phyloP scores from a whole-genome alignment of 768 basidiomycete genomes.

The Mycena haematopus region DNA sequence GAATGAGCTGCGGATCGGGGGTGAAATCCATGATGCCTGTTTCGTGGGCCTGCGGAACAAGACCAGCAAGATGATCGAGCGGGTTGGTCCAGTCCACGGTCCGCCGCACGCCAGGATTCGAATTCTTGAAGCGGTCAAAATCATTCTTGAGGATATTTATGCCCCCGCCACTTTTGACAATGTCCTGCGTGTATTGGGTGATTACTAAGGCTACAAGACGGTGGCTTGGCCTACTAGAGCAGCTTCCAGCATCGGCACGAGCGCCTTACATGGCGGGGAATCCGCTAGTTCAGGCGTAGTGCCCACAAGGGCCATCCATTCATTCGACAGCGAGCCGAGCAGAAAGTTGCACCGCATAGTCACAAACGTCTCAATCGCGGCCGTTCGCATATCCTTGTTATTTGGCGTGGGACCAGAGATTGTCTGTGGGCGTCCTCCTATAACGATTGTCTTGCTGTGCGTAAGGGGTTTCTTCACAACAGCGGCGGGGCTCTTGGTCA shows the following conservation, averaged over 20 bases:
- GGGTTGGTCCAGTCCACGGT: constrained; percentile 13
- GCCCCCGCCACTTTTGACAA: constrained; percentile 22
- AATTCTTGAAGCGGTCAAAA: constrained; percentile 9
- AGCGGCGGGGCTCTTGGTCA: neutral
- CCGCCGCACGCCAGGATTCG: neutral
- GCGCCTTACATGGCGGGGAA: constrained; percentile 9
- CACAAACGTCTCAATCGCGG: constrained; percentile 28
- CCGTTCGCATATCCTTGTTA: constrained; percentile 24
- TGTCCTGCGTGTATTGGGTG: constrained; percentile 14
- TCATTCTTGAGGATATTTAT: constrained; percentile 6
- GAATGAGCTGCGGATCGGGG: constrained; percentile 17
- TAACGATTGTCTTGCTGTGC: constrained; percentile 7
- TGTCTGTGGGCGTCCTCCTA: constrained; percentile 8
- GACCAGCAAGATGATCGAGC: constrained; percentile 1
- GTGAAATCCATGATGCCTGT: neutral
- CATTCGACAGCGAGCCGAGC: constrained; percentile 29
- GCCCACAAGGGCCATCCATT: constrained; percentile 28
- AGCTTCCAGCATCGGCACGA: constrained; percentile 29
- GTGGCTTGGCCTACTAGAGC: constrained; percentile 25
- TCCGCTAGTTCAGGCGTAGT: constrained; percentile 23
- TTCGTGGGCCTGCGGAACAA: constrained; percentile 7
- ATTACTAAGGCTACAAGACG: neutral
- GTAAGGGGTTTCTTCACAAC: neutral
- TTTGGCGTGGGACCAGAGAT: neutral
- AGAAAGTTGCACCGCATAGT: constrained; percentile 27